Evolutionary conservation across 2,329 filamentous ascomycete genomes (phyloP), one percentile per base, ranked within the genome.

Genomic region (Pezicula neosporulosa): DNA sequence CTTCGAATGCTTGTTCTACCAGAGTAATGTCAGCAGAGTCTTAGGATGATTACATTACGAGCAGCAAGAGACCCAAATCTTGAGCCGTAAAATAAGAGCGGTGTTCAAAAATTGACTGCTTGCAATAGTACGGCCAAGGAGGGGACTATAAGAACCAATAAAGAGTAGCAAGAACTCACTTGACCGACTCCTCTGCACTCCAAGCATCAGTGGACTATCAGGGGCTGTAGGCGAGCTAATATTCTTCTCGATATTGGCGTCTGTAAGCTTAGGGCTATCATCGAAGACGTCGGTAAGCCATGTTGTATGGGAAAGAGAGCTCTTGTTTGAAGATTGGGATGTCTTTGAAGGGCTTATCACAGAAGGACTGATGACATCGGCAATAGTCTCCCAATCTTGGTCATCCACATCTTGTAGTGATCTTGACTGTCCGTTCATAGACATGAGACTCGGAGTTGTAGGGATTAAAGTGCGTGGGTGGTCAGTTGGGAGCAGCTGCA

Each of bases 401-500:
- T 57, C 27, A 15, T 54, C 44, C 33, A 37, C 35, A 28, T 53
- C 30, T 41, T 60, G 47, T 16, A 44, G 6, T 30, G 50, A 47
- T 33, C 47, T 39, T 1, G 53, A 49, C 12, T 50, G 41, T 16
- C 56, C 56, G 36, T 53, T 55, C 10, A 59, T 43, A n/a, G 49
- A 53, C 15, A 60, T 33, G 9, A 59, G 38, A 44, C 60, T 62
- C 30, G 54, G 51, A 36, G 56, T 54, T 43, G 56, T 28, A 35
- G 51, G 49, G 10, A 61, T 41, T 6, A 61, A 41, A 12, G 36
- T 56, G 28, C 57, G 50, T 19, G 57, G 42, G 43, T 58, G 53
- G 21, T 50, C 19, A 12, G 49, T 15, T 12, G 64, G 58, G 24
- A 79, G 71, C 4, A 83, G 64, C 48, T 76, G 77, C 9, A 82